Evolutionary conservation across 140 eudicot species (phyloP), one percentile per base, ranked within the genome.

Genomic region (Cichorium intybus): DNA sequence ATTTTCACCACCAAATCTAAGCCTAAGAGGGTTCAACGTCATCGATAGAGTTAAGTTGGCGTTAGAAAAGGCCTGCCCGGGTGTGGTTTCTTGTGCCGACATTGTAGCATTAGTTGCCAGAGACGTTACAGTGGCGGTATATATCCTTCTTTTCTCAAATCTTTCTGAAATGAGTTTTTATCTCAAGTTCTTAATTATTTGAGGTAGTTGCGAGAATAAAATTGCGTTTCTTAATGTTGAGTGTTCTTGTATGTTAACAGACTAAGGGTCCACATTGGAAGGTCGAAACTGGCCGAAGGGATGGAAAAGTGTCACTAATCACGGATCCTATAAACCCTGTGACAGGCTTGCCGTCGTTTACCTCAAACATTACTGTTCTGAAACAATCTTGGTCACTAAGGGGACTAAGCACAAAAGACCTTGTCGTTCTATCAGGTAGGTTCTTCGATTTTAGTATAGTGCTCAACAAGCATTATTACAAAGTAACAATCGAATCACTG

Each of bases 211-310:
- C 20, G 10, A 11, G 6, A 2, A 7, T 21, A 10, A 22, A 7
- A 31, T 18, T 49, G 12, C 29, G 34, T 29, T 15, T 33, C 6
- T 2, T 26, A 16, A 10, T 22, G n/a, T 7, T 39, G 9, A 10
- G 45, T 35, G 2, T 28, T 59, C 11, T 58, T 43, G 5, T 5
- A 12, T 52, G 10, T 71, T 56, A 14, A 48, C 69, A 84, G 95
- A 50, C 71, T 4, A 66, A 63, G 10, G 93, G 95, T n/a, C 79
- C 81, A 39, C 62, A 6, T 12, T 87, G 91, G 89, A 43, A 68
- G 17, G 93, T 87, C 9, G 86, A 80, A 37, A 76, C 85, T 0
- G 96, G 96, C 24, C 69, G 96, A 66, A 84, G 87, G 58, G 96
- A 87, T 50, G 89, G 96, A 49, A 68, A 39, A 12, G 81, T 84